Evolutionary conservation across 768 basidiomycete genomes (phyloP).

Genomic region (Tulasnella sp.): DNA sequence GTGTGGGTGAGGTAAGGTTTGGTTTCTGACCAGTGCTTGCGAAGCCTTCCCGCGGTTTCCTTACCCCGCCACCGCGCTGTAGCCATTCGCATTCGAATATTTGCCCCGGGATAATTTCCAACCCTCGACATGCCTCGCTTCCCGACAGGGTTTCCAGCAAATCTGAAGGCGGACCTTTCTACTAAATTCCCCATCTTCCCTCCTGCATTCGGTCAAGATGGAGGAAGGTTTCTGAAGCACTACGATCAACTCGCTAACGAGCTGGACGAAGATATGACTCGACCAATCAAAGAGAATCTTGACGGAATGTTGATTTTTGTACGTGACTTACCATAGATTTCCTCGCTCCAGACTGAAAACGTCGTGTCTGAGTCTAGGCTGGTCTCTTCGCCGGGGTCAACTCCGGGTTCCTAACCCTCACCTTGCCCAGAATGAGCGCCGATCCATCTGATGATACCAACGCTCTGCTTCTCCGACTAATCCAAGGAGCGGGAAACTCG

Average conservation of each 20-base stretch:
- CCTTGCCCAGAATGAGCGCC: background rate
- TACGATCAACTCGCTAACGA: background rate
- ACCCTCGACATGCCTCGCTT: background rate
- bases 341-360: background rate
- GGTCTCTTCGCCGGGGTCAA: conserved; percentile 10
- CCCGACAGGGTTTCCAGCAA: background rate
- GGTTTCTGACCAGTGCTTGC: background rate
- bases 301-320: background rate
- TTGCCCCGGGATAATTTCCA: background rate
- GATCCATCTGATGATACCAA: conserved; percentile 10
- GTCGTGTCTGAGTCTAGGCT: background rate
- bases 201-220: background rate
- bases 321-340: background rate
- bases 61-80: background rate
- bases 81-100: background rate
- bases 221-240: background rate
- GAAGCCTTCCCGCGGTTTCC: background rate
- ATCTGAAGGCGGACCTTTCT: background rate
- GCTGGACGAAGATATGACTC: background rate
- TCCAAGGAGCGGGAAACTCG: background rate
- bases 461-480: background rate
- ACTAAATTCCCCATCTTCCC: background rate
- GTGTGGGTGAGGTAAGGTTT: background rate
- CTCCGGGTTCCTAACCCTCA: background rate
- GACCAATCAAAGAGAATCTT: background rate